These are phyloP conservation scores for Colletotrichum liaoningense DNA, from an alignment of 2,329 filamentous ascomycete species.

Conservation along the genomic window DNA sequence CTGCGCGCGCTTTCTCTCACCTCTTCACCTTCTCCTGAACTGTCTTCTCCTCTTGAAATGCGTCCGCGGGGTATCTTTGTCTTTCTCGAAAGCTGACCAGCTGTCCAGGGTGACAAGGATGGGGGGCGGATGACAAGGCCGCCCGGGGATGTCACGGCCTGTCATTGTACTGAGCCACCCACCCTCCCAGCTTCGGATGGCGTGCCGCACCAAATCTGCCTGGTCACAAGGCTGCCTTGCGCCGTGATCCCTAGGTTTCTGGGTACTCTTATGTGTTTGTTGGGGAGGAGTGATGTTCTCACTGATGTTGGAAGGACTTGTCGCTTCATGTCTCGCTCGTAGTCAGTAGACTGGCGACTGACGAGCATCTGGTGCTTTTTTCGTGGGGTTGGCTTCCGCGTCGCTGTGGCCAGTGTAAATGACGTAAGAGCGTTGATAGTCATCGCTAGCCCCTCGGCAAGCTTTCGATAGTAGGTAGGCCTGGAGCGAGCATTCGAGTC, in stretches of 20 bases:
- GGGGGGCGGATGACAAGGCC: conserved; percentile 27
- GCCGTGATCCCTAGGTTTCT: not conserved
- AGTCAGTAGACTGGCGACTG: not conserved
- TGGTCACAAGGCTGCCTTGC: conserved; percentile 35
- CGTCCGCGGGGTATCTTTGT: conserved; percentile 7
- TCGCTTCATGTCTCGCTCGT: conserved; percentile 8
- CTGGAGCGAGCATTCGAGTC: not conserved
- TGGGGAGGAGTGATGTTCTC: conserved; percentile 4
- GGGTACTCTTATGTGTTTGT: not conserved
- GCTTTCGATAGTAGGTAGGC: not conserved
- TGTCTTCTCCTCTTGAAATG: not conserved
- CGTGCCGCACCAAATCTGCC: conserved; percentile 33
- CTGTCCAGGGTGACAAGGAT: conserved; percentile 23
- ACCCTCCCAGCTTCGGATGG: conserved; percentile 32
- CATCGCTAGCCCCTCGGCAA: not conserved
- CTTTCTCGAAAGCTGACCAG: conserved; percentile 18
- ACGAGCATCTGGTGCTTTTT: conserved; percentile 4
- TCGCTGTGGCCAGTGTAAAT: conserved; percentile 10
- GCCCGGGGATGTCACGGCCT: conserved; percentile 18
- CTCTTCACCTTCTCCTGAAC: not conserved
- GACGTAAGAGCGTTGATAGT: conserved; percentile 13
- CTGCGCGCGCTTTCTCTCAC: not conserved
- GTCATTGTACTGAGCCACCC: conserved; percentile 28
- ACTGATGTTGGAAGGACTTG: not conserved
- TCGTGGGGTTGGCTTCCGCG: not conserved